Evolutionary conservation across 345 rosid species (phyloP).

Genomic region (Aquilaria yunnanensis): DNA sequence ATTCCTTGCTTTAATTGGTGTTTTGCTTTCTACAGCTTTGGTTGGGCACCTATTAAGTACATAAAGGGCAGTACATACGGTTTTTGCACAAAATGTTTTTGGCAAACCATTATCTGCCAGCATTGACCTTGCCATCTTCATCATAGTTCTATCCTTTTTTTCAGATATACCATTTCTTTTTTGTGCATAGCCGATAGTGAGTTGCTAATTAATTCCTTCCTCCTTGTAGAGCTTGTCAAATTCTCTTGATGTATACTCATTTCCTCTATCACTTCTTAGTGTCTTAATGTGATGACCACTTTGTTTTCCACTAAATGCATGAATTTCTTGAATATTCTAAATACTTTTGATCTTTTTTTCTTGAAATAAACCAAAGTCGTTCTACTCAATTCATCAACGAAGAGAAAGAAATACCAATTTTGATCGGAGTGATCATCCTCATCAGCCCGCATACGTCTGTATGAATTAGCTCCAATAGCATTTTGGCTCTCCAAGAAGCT

Average conservation of each 20-base stretch:
- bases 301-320: background rate
- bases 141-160: background rate
- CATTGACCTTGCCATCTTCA: background rate
- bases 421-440: background rate
- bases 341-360: background rate
- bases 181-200: background rate
- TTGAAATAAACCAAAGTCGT: conserved; percentile 2
- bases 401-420: background rate
- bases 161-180: background rate
- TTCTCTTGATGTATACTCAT: background rate
- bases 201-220: background rate
- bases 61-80: background rate
- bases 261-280: background rate
- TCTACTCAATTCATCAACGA: background rate
- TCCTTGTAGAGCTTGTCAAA: background rate
- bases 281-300: background rate
- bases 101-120: background rate
- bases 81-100: background rate
- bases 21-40: background rate
- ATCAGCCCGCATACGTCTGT: background rate
- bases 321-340: conserved; percentile 2
- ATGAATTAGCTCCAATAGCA: background rate
- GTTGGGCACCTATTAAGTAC: background rate
- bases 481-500: no score
- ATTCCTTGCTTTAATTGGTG: background rate